These are phyloP conservation scores for Aegilops speltoides DNA, from an alignment of 176 grass and related monocot species.

Conservation along the genomic window DNA sequence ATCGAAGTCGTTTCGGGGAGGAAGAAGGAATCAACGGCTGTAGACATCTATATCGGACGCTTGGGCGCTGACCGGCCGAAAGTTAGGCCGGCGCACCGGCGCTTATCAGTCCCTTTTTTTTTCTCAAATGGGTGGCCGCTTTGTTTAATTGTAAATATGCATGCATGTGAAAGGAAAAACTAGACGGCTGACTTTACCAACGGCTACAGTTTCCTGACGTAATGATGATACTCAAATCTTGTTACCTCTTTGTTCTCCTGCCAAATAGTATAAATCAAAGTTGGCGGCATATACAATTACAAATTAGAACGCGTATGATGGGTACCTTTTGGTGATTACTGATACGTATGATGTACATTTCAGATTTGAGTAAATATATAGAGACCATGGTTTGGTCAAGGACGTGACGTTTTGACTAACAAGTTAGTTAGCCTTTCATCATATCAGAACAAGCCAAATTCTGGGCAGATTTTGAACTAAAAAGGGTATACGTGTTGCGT, in stretches of 20 bases:
- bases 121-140: too few relatives aligned
- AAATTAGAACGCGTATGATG: neutral
- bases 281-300: neutral
- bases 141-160: neutral
- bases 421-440: constrained; percentile 20
- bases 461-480: neutral
- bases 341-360: neutral
- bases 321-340: neutral
- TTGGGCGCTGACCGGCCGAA: too few relatives aligned
- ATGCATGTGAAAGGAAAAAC: neutral
- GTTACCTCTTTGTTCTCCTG: neutral
- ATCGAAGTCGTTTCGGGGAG: too few relatives aligned
- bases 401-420: constrained; percentile 16
- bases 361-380: neutral
- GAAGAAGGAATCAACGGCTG: too few relatives aligned
- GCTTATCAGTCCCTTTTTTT: too few relatives aligned
- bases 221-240: neutral
- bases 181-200: neutral
- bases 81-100: too few relatives aligned
- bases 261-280: neutral
- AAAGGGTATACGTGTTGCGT: neutral
- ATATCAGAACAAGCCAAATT: constrained; percentile 6
- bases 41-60: too few relatives aligned
- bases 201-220: neutral
- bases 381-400: neutral